Evolutionary conservation across 495 filamentous ascomycete genomes (phyloP), one percentile per base, ranked within the genome.

Genomic region (Aspergillus nidulans): DNA sequence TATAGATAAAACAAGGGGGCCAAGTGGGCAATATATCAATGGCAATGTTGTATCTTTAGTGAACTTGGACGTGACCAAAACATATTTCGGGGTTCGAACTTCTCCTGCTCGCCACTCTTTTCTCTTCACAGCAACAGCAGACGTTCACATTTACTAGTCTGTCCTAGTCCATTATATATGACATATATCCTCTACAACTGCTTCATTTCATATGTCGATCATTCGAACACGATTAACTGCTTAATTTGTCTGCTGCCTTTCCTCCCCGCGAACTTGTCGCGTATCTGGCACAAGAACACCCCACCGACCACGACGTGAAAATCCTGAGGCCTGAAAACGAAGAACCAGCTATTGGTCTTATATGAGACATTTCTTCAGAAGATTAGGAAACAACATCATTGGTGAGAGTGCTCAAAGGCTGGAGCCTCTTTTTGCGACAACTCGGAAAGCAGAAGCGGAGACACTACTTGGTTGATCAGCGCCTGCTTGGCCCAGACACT

Each of bases 381-480:
- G 39, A 18, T 50, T 19, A 26, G 50, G 49, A 28, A 51, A 36
- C 55, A 26, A 23, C 25, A 41, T 49, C 36, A 56, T 56, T 49
- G 45, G 53, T 45, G 45, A 49, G 42, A 47, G 8, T 18, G 25
- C 45, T 42, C 16, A 56, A 49, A 56, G 47, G 36, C 36, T 34
- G 38, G 51, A 58, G 51, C 44, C 57, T 28, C 48, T 55, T 45
- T 52, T 54, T 53, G 76, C 81, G 4, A 60, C 65, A 50, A 66
- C 40, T 63, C 59, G 60, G 55, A 52, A 54, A 56, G 52, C 66
- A 55, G 59, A 54, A 56, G 52, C 66, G 57, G 59, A 57, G 56
- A 66, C 60, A 60, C 62, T 65, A 59, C 63, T 66, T 67, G 53
- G 64, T 70, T 73, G 67, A 73, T 68, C 64, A 69, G 61, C 65